Percentiles rank a stretch among this genome's conserved stretches.
phyloP scores from a whole-genome alignment of 805 yeast species.

The Wickerhamomyces bisporus region DNA sequence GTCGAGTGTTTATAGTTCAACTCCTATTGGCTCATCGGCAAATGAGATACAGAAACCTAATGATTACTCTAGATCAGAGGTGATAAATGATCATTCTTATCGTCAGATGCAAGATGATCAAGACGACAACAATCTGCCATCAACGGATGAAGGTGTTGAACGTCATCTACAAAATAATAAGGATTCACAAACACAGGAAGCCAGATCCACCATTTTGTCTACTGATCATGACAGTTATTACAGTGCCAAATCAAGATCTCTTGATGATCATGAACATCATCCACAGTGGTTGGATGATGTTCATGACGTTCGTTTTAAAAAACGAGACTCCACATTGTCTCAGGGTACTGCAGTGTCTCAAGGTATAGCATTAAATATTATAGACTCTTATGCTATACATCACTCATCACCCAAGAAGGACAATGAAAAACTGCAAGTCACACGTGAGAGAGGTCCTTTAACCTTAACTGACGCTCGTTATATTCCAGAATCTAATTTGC shows the following conservation, averaged over 20 bases:
- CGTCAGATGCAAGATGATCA: too few species aligned
- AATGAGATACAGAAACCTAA: too few species aligned
- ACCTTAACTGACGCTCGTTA: slow-evolving; percentile 6
- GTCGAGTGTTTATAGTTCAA: slow-evolving; percentile 20
- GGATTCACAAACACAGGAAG: neutral
- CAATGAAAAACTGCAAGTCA: neutral
- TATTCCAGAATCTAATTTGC: slow-evolving; percentile 16
- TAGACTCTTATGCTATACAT: slow-evolving; percentile 14
- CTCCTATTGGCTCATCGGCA: slow-evolving; percentile 7
- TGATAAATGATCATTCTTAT: too few species aligned
- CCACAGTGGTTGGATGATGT: too few species aligned
- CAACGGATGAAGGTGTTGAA: too few species aligned
- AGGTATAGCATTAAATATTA: too few species aligned
- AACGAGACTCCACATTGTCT: too few species aligned
- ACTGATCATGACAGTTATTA: slow-evolving; percentile 2
- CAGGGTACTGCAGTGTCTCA: too few species aligned
- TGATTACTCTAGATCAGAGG: too few species aligned
- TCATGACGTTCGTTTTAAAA: too few species aligned
- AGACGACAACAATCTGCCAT: too few species aligned
- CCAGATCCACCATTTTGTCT: slow-evolving; percentile 3
- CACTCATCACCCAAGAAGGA: slow-evolving; percentile 2
- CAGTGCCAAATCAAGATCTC: neutral
- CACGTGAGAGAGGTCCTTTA: slow-evolving; percentile 7
- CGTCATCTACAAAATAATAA: too few species aligned
- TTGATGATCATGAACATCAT: neutral